These are phyloP conservation scores for Cajanus cajan DNA, from an alignment of 306 rosid genomes.

Conservation along the genomic window DNA sequence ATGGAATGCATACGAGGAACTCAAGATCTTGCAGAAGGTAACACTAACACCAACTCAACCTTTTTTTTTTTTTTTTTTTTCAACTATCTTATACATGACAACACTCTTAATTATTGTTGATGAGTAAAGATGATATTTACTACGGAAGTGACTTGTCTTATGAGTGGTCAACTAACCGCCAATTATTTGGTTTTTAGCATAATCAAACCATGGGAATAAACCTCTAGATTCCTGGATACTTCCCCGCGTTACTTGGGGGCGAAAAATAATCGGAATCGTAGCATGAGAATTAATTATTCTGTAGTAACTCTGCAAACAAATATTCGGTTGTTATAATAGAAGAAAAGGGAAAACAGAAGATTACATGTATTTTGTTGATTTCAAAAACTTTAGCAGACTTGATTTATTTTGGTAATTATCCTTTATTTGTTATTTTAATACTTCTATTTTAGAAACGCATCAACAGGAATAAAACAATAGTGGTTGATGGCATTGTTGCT, in stretches of 20 bases:
- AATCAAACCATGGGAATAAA: slow-evolving; percentile 31
- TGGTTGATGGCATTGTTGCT: slow-evolving; percentile 10
- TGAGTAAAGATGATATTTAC: slow-evolving; percentile 1
- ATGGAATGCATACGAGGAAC: slow-evolving; percentile 92
- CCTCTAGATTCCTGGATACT: slow-evolving; percentile 34
- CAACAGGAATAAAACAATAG: slow-evolving; percentile 7
- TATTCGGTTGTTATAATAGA: background rate
- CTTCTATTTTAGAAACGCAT: background rate
- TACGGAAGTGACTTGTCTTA: slow-evolving; percentile 35
- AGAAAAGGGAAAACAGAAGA: background rate
- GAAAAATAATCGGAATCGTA: background rate
- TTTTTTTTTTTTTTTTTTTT: no score
- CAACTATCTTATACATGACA: no score
- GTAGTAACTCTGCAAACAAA: background rate
- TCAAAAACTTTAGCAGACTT: background rate
- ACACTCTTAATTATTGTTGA: no score
- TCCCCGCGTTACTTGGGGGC: background rate
- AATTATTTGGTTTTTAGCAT: background rate
- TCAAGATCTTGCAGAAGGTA: slow-evolving; percentile 99
- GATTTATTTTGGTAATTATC: background rate
- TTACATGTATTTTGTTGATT: background rate
- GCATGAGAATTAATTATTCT: background rate
- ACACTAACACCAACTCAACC: background rate
- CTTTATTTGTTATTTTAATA: background rate
- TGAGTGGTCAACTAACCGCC: background rate